Base-by-base conservation (phyloP, 116 monocot species). In the Dioscorea cayenensis region DNA sequence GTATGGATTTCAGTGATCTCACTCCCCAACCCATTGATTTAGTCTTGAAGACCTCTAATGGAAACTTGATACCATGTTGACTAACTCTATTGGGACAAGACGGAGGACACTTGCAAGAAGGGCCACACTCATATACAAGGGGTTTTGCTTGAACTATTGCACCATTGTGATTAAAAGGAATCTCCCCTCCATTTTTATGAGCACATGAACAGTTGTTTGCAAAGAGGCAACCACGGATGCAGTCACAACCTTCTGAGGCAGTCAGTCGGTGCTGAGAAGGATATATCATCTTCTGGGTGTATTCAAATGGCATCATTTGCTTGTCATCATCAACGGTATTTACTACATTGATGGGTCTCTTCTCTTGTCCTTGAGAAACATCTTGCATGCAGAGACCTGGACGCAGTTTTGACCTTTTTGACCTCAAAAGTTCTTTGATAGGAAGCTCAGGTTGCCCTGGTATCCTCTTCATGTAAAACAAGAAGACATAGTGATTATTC, bases 401-500 rank as follows among this genome's bases (percentile, higher is more conserved):
- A 35, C 62, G 62, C 72, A 66, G 35, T 64, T 74, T 74, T 0
- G 28, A 12, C 73, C 49, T 63, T 50, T 65, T 74, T 23, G 75
- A 73, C 64, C 67, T 37, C 51, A 74, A 51, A 60, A 84, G 38
- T 64, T 73, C 70, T 28, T 68, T 58, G 25, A 81, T 36, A 14
- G 73, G 70, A 38, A 87, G 64, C 38, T 77, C 61, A 37, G 77
- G 63, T 66, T 89, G 85, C 21, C 81, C 80, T 19, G 62, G 64
- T 38, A 85, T 55, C 27, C 85, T 85, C 66, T 71, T 82, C 68
- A 89, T 37, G 38, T 73, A 75, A 66, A 89, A 89, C 72, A 73
- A 73, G 37, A 73, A 81, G 36, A 78, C 71, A 65, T 50, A 50
- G 16, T 17, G 63, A 13, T 64, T 69, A 29, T 71, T 18, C 28